Evolutionary conservation across 2,329 filamentous ascomycete genomes (phyloP).

Genomic region (Esteya vermicola): DNA sequence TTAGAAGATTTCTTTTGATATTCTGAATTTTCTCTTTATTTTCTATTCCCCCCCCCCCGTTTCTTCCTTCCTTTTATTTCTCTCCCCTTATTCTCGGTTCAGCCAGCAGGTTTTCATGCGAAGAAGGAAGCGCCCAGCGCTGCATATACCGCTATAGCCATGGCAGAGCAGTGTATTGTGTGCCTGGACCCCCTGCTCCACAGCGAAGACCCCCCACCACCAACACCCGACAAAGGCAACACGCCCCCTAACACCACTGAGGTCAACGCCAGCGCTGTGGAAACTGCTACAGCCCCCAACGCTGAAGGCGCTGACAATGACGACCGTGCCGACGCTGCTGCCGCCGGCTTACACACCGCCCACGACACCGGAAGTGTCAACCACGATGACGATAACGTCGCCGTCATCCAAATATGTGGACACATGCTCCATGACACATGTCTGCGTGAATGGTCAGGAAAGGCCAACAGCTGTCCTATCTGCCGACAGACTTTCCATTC

Average conservation of each 20-base stretch:
- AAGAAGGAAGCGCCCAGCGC: constrained; percentile 6
- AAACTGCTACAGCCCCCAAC: neutral
- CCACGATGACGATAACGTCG: constrained; percentile 30
- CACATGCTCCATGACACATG: constrained; percentile 90
- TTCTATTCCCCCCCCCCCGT: neutral
- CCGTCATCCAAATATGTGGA: constrained; percentile 60
- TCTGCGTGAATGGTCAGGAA: constrained; percentile 85
- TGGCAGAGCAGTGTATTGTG: constrained; percentile 56
- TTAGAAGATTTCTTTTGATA: too few species aligned
- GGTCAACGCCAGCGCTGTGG: constrained; percentile 2
- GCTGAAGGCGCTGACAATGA: neutral
- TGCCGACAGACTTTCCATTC: constrained; percentile 85
- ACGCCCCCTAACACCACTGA: constrained; percentile 1
- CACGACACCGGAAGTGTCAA: neutral
- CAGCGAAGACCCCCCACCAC: constrained; percentile 15
- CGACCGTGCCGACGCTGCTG: neutral
- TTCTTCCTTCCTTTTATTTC: neutral
- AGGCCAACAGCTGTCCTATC: constrained; percentile 95
- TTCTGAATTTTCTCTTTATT: too few species aligned
- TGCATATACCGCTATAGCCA: constrained; percentile 12
- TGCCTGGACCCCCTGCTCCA: constrained; percentile 45
- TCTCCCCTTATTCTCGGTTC: neutral
- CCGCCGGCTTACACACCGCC: neutral
- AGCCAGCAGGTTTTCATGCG: constrained; percentile 7
- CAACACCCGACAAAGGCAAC: constrained; percentile 4